A percentile compares a stretch with the other conserved stretches of the same genome.
Conservation (phyloP, 805 yeast species). For the Cephaloascus albidus region DNA sequence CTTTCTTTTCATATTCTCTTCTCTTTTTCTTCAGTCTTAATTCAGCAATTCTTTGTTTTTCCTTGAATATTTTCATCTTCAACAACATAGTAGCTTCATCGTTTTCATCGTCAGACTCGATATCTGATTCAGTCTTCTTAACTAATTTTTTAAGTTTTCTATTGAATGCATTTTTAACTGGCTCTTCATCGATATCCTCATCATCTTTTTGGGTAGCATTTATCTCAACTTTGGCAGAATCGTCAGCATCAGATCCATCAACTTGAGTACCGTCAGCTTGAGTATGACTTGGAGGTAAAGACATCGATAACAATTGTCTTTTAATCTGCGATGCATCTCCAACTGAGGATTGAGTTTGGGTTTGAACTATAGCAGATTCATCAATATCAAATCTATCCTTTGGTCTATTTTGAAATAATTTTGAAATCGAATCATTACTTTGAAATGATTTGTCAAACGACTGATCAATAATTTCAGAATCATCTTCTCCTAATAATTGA, state of each 20-base stretch:
- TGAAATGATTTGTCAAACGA: background rate
- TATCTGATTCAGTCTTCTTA: background rate
- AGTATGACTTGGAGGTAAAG: background rate
- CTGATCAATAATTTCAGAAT: background rate
- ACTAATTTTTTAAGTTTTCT: background rate
- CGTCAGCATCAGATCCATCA: conserved; percentile 7
- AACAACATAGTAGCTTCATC: conserved; percentile 7
- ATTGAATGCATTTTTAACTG: background rate
- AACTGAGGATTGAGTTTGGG: background rate
- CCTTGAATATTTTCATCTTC: conserved; percentile 27
- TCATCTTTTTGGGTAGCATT: conserved; percentile 4
- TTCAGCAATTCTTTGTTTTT: conserved; percentile 23
- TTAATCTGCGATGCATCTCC: background rate
- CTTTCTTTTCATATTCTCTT: conserved; percentile 48
- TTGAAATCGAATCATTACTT: too few relatives aligned
- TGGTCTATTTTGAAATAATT: background rate
- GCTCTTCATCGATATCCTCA: conserved; percentile 2
- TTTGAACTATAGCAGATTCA: background rate
- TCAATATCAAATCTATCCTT: background rate
- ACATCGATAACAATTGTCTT: too few relatives aligned
- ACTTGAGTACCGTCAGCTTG: conserved; percentile 6
- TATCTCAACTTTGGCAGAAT: conserved; percentile 5
- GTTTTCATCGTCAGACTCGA: background rate
- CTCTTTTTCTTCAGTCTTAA: conserved; percentile 17
- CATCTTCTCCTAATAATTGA: conserved; percentile 4